Conservation (phyloP, 148 eudicot genomes). For the Silene conica region DNA sequence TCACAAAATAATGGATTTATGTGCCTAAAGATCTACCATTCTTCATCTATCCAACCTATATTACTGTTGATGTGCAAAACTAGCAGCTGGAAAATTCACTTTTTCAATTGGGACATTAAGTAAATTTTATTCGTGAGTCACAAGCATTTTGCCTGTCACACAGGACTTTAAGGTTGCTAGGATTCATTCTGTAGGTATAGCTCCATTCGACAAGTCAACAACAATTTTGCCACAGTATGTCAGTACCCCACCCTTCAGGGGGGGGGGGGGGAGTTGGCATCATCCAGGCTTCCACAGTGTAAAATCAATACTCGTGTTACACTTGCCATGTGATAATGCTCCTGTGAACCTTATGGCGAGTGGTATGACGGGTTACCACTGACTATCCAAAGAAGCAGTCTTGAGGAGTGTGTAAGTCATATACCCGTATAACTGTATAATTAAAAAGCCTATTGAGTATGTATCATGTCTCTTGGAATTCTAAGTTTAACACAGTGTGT, state of each 20-base stretch:
- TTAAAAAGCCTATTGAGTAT: background rate
- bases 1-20: background rate
- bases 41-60: no score
- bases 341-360: background rate
- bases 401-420: background rate
- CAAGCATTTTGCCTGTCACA: background rate
- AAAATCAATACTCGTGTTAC: background rate
- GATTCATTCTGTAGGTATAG: background rate
- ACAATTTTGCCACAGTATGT: background rate
- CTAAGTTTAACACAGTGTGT: background rate
- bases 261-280: no score
- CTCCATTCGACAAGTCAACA: background rate
- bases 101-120: background rate
- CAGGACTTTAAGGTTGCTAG: background rate
- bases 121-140: background rate
- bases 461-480: no score
- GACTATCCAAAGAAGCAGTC: background rate
- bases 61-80: background rate
- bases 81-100: background rate
- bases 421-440: background rate
- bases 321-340: background rate
- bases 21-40: no score
- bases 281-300: no score
- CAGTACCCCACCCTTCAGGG: background rate
- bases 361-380: background rate